These are phyloP conservation scores for Fusarium circinatum DNA, from an alignment of 2,329 filamentous ascomycete genomes.

Conservation along the genomic window DNA sequence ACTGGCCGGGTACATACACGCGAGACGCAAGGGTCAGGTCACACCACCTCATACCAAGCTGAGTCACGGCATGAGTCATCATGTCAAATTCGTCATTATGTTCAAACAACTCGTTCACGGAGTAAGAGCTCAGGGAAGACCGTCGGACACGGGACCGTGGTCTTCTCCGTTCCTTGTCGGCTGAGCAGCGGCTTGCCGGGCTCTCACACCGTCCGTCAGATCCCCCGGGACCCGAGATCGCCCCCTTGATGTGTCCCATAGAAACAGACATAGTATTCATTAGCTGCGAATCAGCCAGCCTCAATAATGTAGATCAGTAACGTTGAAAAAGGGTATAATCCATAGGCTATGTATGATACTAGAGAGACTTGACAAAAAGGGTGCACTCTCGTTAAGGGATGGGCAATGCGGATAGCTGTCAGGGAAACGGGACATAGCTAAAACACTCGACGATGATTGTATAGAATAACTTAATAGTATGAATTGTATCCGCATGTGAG, in stretches of 20 bases:
- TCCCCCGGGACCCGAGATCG: not conserved
- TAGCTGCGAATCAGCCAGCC: not conserved
- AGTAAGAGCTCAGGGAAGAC: not conserved
- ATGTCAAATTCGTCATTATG: not conserved
- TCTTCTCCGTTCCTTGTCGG: not conserved
- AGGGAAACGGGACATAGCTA: rapidly evolving
- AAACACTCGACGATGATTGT: not conserved
- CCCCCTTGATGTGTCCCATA: not conserved
- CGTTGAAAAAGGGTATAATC: not conserved
- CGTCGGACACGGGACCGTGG: not conserved
- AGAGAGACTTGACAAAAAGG: not conserved
- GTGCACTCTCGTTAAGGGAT: not conserved
- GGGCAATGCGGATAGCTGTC: not conserved
- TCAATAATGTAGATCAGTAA: not conserved
- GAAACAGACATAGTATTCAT: not conserved
- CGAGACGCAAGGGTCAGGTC: not conserved
- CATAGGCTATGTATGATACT: not conserved
- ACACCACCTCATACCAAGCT: not conserved
- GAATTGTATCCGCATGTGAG: rapidly evolving
- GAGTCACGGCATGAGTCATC: not conserved
- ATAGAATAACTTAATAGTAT: not conserved
- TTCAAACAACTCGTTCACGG: not conserved
- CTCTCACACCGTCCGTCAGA: not conserved
- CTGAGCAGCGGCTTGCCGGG: not conserved
- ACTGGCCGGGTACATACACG: not conserved